Base-by-base conservation (phyloP, 2,329 filamentous ascomycete genomes). In the Hypomyces rosellus region DNA sequence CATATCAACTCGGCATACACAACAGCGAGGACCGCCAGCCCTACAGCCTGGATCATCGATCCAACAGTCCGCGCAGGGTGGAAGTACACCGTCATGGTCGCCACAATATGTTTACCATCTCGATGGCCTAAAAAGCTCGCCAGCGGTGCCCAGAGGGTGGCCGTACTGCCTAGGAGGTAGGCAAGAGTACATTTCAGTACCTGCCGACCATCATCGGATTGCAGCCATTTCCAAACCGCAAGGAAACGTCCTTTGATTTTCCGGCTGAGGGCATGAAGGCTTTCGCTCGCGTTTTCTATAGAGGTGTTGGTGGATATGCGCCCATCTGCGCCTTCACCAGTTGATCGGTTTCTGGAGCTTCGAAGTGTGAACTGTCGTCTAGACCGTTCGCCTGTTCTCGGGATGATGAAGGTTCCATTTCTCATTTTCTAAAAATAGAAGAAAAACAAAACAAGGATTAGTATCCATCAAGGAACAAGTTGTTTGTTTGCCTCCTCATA, bases 41-140 rank as follows among this genome's bases (percentile, higher is more conserved):
- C 70, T 11, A 86, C 80, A 3, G 90, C 91, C 68, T 96, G 88
- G 51, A 89, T 79, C 89, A 96, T 96, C 57, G 88, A 93, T 1
- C 92, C 92, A 22, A 85, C 81, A 15, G 89, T 89, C 51, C 92
- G 78, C 5, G 89, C 88, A 4, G 92, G 90, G 65, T 96, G 90
- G 62, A 96, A 97, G 63, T 96, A 97, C 11, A 96, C 91, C 1
- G 89, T 95, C 51, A 96, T 82, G 2, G 92, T 96, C 33, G 90
- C 90, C 46, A 96, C 89, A 63, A 96, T 85, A 68, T 96, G 92
- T 64, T 96, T 96, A 46, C 89, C 89, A 69, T 96, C 91, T 63
- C 90, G 86, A 55, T 85, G 77, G 11, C 92, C 92, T 14, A 96
- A 74, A 50, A 90, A 80, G 7, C 76, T 72, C 14, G 89, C 84